These are phyloP conservation scores for Circinella umbellata DNA, from an alignment of 371 early-diverging fungal species.

Conservation along the genomic window DNA sequence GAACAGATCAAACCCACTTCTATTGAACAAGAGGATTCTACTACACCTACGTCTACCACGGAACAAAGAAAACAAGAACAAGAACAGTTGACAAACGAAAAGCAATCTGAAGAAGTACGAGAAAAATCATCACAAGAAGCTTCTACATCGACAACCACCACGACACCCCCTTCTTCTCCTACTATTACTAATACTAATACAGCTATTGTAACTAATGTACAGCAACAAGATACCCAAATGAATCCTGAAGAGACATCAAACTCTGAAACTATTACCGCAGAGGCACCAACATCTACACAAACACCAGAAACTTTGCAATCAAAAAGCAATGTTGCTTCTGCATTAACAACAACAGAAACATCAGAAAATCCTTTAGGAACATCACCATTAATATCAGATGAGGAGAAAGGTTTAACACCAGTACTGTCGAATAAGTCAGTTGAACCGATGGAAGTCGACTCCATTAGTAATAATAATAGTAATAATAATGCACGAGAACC, in stretches of 20 bases:
- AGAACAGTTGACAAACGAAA: neutral
- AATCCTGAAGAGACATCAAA: too few relatives aligned
- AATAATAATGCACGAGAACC: neutral
- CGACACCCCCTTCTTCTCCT: neutral
- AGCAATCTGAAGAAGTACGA: slow-evolving; percentile 6
- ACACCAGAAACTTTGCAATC: too few relatives aligned
- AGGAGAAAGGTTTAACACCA: too few relatives aligned
- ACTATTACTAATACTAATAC: neutral
- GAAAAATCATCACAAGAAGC: neutral
- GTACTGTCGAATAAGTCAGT: too few relatives aligned
- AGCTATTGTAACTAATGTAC: neutral
- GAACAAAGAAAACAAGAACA: slow-evolving; percentile 3
- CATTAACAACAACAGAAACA: neutral
- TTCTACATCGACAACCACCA: neutral
- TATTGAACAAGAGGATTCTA: neutral
- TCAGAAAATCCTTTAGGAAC: too few relatives aligned
- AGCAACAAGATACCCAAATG: too few relatives aligned
- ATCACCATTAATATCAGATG: too few relatives aligned
- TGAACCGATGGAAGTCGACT: neutral
- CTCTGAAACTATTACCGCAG: too few relatives aligned
- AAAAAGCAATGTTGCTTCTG: too few relatives aligned
- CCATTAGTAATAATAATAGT: too few relatives aligned
- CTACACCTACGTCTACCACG: neutral
- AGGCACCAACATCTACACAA: too few relatives aligned
- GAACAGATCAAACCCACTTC: neutral